Percentiles rank a stretch among this genome's conserved stretches.
phyloP scores from a whole-genome alignment of 83 land plant species.

The Diphasiastrum complanatum region DNA sequence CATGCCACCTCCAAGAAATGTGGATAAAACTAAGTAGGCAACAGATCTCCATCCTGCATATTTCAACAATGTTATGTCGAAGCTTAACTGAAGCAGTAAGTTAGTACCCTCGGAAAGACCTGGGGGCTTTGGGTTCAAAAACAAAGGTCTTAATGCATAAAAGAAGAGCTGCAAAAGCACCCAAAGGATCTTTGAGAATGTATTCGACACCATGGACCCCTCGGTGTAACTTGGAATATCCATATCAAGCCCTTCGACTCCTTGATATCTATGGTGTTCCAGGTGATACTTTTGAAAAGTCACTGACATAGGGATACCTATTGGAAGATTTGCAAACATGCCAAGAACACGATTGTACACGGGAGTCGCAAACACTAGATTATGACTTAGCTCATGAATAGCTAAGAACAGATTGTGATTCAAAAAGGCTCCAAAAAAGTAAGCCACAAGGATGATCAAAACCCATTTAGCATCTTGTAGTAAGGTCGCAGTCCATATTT shows the following conservation, averaged over 20 bases:
- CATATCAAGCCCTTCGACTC: constrained; percentile 91
- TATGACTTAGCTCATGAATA: constrained; percentile 94
- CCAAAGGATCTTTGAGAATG: constrained; percentile 60
- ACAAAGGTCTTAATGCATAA: constrained; percentile 85
- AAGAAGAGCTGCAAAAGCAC: constrained; percentile 80
- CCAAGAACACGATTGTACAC: constrained; percentile 77
- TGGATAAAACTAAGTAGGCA: constrained; percentile 65
- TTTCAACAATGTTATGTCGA: constrained; percentile 57
- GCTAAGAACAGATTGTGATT: constrained; percentile 99
- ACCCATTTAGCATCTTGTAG: constrained; percentile 50
- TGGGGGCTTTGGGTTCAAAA: constrained; percentile 89
- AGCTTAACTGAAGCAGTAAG: constrained; percentile 42
- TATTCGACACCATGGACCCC: constrained; percentile 59
- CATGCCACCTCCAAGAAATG: constrained; percentile 94
- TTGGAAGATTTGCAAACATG: constrained; percentile 91
- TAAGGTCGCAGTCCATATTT: constrained; percentile 64
- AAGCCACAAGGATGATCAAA: constrained; percentile 54
- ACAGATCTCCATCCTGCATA: constrained; percentile 68
- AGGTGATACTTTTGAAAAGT: constrained; percentile 98
- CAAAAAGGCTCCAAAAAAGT: constrained; percentile 88
- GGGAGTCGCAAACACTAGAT: constrained; percentile 88
- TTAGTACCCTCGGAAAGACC: constrained; percentile 79
- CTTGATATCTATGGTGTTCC: constrained; percentile 93
- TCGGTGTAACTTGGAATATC: constrained; percentile 80
- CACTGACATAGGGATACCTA: constrained; percentile 95